Conservation (phyloP, 139 green algal genomes). For the Chlorella sp. region DNA sequence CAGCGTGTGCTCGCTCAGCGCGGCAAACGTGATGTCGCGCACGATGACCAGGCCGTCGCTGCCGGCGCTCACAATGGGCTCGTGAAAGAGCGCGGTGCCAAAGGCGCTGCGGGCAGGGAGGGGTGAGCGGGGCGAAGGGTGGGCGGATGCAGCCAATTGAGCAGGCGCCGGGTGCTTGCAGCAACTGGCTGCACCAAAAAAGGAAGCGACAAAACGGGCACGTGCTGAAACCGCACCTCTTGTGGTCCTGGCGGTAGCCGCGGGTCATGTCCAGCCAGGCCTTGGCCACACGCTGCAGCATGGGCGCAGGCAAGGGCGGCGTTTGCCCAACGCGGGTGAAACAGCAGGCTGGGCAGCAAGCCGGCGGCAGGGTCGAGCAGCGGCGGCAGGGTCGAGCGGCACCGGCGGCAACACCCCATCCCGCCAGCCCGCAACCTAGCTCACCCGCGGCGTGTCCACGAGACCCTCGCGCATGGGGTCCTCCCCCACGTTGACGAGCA, state of each 20-base stretch:
- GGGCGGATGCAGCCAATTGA: no score
- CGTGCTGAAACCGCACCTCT: constrained; percentile 42
- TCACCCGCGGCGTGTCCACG: constrained; percentile 89
- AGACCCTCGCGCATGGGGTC: constrained; percentile 85
- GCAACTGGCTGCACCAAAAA: no score
- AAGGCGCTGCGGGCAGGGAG: constrained; percentile 61
- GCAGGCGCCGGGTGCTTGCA: no score
- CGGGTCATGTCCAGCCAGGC: constrained; percentile 83
- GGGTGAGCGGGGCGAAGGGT: background rate
- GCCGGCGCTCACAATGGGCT: constrained; percentile 62
- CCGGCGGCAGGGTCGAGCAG: no score
- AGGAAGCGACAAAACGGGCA: no score
- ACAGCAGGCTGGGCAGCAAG: background rate
- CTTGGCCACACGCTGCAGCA: constrained; percentile 93
- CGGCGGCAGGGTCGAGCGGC: no score
- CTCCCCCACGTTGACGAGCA: constrained; percentile 86
- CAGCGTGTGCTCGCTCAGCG: constrained; percentile 76
- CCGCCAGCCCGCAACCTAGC: background rate
- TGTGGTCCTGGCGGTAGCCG: constrained; percentile 67
- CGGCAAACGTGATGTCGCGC: constrained; percentile 93
- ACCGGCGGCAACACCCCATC: background rate
- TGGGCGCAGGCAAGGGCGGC: no score
- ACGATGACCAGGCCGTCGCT: constrained; percentile 83
- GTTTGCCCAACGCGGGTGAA: no score
- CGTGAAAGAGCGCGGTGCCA: constrained; percentile 83